phyloP scores from a whole-genome alignment of 345 rosid genomes.

The Populus alba region DNA sequence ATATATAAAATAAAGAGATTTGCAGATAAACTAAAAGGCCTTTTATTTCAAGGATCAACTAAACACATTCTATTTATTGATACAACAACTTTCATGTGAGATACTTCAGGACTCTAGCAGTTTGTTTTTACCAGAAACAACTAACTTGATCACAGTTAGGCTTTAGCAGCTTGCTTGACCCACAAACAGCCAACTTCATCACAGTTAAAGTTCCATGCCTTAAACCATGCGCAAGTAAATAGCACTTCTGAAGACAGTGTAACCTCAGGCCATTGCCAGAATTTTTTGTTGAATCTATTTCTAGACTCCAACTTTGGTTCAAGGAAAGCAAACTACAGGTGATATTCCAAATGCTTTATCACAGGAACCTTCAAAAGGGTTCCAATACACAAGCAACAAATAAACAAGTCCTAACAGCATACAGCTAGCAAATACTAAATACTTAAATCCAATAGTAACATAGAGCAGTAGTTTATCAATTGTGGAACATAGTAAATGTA shows the following conservation, averaged over 20 bases:
- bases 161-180: neutral
- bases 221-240: neutral
- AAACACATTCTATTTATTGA: neutral
- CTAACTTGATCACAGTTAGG: neutral
- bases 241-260: neutral
- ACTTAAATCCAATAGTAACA: neutral
- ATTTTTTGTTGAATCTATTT: neutral
- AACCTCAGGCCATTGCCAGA: neutral
- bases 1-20: neutral
- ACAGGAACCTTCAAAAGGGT: neutral
- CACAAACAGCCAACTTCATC: neutral
- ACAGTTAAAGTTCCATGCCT: neutral
- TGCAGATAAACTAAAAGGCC: too few species aligned
- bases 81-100: neutral
- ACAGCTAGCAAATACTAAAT: neutral
- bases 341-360: neutral
- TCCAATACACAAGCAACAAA: neutral
- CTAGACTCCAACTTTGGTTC: neutral
- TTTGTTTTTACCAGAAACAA: neutral
- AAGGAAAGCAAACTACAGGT: neutral
- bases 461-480: neutral
- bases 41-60: neutral
- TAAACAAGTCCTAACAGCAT: neutral
- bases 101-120: neutral
- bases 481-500: neutral